These are phyloP conservation scores for Lachancea kluyveri DNA, from an alignment of 805 yeast species.

Conservation along the genomic window DNA sequence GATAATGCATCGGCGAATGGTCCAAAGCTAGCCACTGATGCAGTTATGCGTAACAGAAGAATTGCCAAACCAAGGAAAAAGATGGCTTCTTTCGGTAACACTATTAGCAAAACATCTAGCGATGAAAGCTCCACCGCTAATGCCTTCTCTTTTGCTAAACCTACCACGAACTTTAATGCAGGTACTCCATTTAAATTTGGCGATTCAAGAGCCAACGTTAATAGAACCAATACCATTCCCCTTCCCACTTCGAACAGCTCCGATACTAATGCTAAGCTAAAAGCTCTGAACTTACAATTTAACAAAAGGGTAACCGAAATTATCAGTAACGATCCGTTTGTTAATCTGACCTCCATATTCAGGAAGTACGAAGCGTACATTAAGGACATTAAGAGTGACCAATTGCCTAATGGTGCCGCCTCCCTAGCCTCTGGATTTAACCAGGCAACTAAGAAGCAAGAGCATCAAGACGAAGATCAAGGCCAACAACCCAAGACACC, in stretches of 20 bases:
- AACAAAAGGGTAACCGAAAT: slow-evolving; percentile 40
- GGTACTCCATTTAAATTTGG: no score
- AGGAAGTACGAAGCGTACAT: slow-evolving; percentile 54
- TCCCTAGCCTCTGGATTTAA: no score
- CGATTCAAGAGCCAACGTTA: no score
- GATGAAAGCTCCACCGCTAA: slow-evolving; percentile 15
- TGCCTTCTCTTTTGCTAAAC: slow-evolving; percentile 14
- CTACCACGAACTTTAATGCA: no score
- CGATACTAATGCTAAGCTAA: slow-evolving; percentile 43
- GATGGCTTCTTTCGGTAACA: slow-evolving; percentile 15
- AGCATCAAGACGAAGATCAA: no score
- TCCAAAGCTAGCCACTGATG: slow-evolving; percentile 46
- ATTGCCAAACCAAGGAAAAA: slow-evolving; percentile 54
- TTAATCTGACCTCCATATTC: slow-evolving; percentile 49
- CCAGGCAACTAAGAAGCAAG: no score
- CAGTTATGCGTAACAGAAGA: slow-evolving; percentile 60
- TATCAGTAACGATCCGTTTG: slow-evolving; percentile 40
- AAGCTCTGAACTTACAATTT: slow-evolving; percentile 62
- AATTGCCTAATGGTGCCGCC: no score
- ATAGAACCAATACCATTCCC: background rate
- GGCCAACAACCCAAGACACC: no score
- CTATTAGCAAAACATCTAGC: slow-evolving; percentile 1
- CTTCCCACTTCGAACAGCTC: slow-evolving; percentile 4
- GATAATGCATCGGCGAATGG: slow-evolving; percentile 26
- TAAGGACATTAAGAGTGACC: slow-evolving; percentile 36